Evolutionary conservation across 2,329 filamentous ascomycete species (phyloP).

Genomic region (Ceratocystis albifundus): DNA sequence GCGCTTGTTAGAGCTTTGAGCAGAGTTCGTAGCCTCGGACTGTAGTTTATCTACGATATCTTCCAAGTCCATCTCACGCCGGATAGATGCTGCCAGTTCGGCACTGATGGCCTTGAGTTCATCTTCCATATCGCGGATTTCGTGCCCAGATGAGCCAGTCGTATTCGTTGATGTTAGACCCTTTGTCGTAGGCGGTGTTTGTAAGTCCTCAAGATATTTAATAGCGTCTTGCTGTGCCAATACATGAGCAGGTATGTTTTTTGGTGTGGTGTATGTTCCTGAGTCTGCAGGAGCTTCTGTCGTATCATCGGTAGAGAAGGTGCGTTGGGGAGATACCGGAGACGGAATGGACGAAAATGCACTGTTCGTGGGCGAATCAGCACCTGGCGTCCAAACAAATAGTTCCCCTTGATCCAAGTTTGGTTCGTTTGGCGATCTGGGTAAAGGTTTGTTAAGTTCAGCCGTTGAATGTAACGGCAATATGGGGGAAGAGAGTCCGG

Average conservation of each 20-base stretch:
- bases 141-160: constrained; percentile 33
- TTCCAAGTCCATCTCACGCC: constrained; percentile 90
- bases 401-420: constrained; percentile 39
- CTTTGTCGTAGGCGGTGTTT: constrained; percentile 35
- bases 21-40: constrained; percentile 53
- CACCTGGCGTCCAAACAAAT: constrained; percentile 39
- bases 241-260: constrained; percentile 34
- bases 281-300: constrained; percentile 26
- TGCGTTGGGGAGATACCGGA: constrained; percentile 37
- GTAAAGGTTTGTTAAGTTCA: constrained; percentile 43
- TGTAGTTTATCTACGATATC: constrained; percentile 84
- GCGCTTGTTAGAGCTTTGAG: constrained; percentile 49
- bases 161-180: constrained; percentile 22
- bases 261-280: constrained; percentile 27
- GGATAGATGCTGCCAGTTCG: constrained; percentile 85
- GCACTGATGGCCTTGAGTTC: constrained; percentile 87
- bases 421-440: constrained; percentile 40
- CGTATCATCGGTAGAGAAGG: constrained; percentile 32
- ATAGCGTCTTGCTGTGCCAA: constrained; percentile 32
- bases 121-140: constrained; percentile 83
- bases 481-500: constrained; percentile 27
- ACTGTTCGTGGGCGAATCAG: constrained; percentile 37
- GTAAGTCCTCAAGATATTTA: constrained; percentile 43
- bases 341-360: constrained; percentile 46
- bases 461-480: constrained; percentile 29